phyloP scores from a whole-genome alignment of 2,329 filamentous ascomycete genomes.

The Tricladium varicosporioides region DNA sequence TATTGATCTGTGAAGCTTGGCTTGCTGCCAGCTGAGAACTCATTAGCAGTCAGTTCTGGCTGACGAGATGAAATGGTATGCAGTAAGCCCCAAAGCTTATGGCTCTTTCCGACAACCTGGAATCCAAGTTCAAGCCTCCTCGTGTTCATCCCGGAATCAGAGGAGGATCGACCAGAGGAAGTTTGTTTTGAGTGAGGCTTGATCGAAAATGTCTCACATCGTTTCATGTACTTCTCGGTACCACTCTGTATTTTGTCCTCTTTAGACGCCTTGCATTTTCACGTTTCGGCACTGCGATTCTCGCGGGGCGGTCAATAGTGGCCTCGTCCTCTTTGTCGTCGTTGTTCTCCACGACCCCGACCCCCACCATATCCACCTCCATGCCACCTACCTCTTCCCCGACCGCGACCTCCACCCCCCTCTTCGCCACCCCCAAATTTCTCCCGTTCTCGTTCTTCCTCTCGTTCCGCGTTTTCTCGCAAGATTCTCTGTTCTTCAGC shows the following conservation, averaged over 20 bases:
- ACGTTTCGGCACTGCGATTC: background rate
- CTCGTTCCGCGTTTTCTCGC: slow-evolving; percentile 51
- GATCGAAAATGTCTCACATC: background rate
- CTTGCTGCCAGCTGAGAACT: background rate
- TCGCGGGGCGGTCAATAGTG: slow-evolving; percentile 17
- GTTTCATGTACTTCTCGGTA: slow-evolving; percentile 2
- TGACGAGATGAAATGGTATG: background rate
- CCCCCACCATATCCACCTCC: slow-evolving; percentile 34
- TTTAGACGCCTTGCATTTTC: background rate
- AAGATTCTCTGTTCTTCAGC: slow-evolving; percentile 59
- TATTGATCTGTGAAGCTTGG: background rate
- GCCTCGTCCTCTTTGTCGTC: slow-evolving; percentile 24
- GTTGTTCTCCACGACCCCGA: slow-evolving; percentile 23
- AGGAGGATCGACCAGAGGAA: background rate
- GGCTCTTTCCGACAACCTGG: slow-evolving; percentile 15
- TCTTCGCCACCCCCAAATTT: slow-evolving; percentile 33
- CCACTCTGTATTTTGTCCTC: background rate
- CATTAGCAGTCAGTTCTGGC: background rate
- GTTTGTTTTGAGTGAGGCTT: background rate
- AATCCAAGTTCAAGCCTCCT: slow-evolving; percentile 10
- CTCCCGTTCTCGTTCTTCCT: slow-evolving; percentile 43
- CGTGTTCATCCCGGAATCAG: background rate
- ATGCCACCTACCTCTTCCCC: slow-evolving; percentile 31
- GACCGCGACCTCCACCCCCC: slow-evolving; percentile 31
- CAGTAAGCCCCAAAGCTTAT: background rate